These are phyloP conservation scores for Kockovaella imperatae DNA, from an alignment of 768 basidiomycete genomes.

Conservation along the genomic window DNA sequence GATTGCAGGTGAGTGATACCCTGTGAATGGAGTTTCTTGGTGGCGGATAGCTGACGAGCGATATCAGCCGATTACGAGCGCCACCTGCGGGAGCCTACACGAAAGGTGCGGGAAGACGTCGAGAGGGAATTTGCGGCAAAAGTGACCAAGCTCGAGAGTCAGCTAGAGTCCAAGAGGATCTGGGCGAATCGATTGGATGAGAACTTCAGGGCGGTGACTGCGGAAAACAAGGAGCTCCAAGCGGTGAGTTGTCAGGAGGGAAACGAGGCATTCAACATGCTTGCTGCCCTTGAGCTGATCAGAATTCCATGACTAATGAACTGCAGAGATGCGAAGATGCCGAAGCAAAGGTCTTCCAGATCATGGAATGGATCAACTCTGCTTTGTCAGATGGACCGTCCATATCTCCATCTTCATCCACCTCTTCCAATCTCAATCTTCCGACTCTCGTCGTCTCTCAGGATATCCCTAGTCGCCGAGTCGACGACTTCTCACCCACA, in stretches of 20 bases:
- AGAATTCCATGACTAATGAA: too few species aligned
- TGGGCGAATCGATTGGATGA: conserved; percentile 40
- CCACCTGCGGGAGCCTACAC: conserved; percentile 35
- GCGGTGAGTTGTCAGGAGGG: conserved; percentile 11
- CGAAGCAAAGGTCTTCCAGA: conserved; percentile 18
- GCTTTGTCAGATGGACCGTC: conserved; percentile 3
- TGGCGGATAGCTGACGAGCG: background rate
- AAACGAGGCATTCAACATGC: too few species aligned
- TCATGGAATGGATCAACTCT: conserved; percentile 22
- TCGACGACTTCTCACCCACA: conserved; percentile 26
- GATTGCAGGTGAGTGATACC: conserved; percentile 36
- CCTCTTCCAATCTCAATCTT: background rate
- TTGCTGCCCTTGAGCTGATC: background rate
- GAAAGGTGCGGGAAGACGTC: conserved; percentile 42
- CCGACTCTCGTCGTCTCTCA: conserved; percentile 2
- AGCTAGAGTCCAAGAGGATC: conserved; percentile 30
- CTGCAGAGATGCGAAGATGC: conserved; percentile 23
- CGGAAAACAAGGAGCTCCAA: conserved; percentile 27
- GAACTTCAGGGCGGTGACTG: conserved; percentile 29
- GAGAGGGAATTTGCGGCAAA: conserved; percentile 38
- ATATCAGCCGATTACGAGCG: conserved; percentile 41
- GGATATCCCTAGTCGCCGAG: too few species aligned
- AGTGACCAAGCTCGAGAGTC: conserved; percentile 27
- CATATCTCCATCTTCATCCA: too few species aligned
- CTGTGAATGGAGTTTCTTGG: background rate